A percentile compares a stretch with the other conserved stretches of the same genome.
Evolutionary conservation across 306 rosid genomes (phyloP).

Genomic region (Quercus variabilis): DNA sequence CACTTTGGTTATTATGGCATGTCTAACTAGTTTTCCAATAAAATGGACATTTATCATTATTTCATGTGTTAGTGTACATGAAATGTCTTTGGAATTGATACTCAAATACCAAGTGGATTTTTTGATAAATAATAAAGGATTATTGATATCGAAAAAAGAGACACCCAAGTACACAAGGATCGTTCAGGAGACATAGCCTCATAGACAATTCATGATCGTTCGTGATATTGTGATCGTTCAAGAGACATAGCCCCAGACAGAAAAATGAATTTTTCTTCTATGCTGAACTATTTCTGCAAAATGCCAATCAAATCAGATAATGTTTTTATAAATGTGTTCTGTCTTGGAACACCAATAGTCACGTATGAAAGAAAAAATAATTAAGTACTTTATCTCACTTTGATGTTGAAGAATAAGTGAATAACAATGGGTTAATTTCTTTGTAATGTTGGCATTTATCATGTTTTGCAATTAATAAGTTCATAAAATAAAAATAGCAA

Average conservation of each 20-base stretch:
- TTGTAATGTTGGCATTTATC: neutral
- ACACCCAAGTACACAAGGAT: too few species aligned
- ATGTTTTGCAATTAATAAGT: neutral
- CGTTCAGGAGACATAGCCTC: too few species aligned
- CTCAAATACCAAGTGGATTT: too few species aligned
- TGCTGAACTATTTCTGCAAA: neutral
- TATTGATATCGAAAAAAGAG: too few species aligned
- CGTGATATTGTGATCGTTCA: too few species aligned
- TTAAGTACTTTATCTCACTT: neutral
- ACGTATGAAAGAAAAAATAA: neutral
- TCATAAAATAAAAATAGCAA: neutral
- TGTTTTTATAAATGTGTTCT: neutral
- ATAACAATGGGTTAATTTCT: neutral
- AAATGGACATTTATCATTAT: too few species aligned
- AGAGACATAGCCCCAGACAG: neutral
- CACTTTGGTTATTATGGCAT: too few species aligned
- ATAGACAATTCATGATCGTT: too few species aligned
- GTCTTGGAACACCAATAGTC: neutral
- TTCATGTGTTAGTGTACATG: too few species aligned
- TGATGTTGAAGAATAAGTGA: neutral
- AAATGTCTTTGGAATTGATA: too few species aligned
- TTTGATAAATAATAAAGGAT: too few species aligned
- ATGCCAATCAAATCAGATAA: neutral
- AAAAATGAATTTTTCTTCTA: neutral
- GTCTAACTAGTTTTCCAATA: too few species aligned